phyloP scores from a whole-genome alignment of 192 early-diverging fungal species.

The Linnemannia hyalina region DNA sequence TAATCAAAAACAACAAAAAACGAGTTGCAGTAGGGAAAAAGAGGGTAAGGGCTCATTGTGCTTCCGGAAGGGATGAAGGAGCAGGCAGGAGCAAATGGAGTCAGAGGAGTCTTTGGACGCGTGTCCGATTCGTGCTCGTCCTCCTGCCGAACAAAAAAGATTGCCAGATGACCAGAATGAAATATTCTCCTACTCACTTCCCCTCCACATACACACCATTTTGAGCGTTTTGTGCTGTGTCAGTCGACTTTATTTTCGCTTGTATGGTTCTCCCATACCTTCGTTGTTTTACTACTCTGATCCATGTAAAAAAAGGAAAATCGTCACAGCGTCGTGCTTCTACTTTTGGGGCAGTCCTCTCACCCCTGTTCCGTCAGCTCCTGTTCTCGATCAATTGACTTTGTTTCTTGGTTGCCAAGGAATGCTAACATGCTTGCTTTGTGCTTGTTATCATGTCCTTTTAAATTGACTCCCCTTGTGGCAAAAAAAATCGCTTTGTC shows the following conservation, averaged over 20 bases:
- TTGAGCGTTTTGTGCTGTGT: neutral
- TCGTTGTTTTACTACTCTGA: neutral
- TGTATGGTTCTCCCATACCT: slow-evolving; percentile 4
- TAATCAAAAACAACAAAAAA: neutral
- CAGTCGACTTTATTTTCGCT: neutral
- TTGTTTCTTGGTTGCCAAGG: slow-evolving; percentile 1
- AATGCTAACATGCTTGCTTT: neutral
- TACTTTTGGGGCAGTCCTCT: slow-evolving; percentile 3
- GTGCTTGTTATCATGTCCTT: neutral
- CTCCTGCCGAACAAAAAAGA: neutral
- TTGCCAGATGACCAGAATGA: slow-evolving; percentile 3
- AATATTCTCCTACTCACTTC: neutral
- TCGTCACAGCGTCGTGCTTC: neutral
- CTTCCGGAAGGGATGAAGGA: neutral
- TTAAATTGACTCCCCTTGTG: neutral
- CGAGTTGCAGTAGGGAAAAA: neutral
- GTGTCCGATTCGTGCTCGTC: neutral
- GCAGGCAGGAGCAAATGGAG: slow-evolving; percentile 4
- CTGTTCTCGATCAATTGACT: neutral
- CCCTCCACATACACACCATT: neutral
- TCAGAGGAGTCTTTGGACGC: slow-evolving; percentile 3
- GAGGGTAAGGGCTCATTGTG: slow-evolving; percentile 8
- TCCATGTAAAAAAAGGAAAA: neutral
- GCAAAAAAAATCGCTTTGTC: neutral
- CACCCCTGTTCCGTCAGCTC: neutral